A percentile compares a stretch with the other conserved stretches of the same genome.
phyloP scores from a whole-genome alignment of 176 grass and related monocot species.

The Carex kokanica region DNA sequence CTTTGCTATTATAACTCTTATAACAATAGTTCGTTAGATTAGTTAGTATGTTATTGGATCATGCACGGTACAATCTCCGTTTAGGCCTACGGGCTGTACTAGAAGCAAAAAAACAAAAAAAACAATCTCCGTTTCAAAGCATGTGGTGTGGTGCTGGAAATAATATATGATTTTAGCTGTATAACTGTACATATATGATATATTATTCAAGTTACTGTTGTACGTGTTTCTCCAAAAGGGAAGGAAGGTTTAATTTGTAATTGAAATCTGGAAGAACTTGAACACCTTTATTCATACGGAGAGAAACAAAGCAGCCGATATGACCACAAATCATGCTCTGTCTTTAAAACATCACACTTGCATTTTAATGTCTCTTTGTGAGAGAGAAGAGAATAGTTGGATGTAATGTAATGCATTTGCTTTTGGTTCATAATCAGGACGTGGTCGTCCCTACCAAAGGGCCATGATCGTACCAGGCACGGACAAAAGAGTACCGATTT shows the following conservation, averaged over 20 bases:
- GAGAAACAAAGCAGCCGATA: neutral
- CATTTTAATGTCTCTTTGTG: conserved; percentile 1
- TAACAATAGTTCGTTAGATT: no score
- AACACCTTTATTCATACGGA: no score
- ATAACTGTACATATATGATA: neutral
- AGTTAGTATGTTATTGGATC: no score
- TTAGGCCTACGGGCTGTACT: no score
- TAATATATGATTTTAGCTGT: no score
- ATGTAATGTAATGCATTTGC: neutral
- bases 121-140: no score
- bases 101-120: no score
- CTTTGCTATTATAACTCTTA: no score
- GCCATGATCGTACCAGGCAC: conserved; percentile 10
- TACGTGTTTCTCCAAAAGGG: neutral
- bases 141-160: no score
- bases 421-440: neutral
- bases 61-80: no score
- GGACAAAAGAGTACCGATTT: conserved; percentile 29
- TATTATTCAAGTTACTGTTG: neutral
- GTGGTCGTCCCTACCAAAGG: neutral
- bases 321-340: neutral
- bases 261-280: neutral
- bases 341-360: neutral
- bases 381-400: neutral
- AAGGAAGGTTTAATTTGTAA: neutral